These are phyloP conservation scores for Beauveria sp. DNA, from an alignment of 2,329 filamentous ascomycete genomes.

Conservation along the genomic window DNA sequence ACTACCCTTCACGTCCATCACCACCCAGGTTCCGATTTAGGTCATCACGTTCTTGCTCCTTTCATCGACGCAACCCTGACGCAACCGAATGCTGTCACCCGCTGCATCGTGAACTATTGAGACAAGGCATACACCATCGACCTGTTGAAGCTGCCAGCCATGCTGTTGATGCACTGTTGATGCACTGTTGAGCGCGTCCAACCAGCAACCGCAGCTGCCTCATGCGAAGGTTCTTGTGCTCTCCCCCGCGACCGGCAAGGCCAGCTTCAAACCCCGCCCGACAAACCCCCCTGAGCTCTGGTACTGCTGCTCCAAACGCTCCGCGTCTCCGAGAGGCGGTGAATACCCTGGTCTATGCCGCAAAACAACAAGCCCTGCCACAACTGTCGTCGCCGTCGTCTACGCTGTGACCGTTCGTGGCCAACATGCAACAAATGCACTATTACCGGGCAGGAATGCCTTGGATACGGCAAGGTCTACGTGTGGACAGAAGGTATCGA, in stretches of 20 bases:
- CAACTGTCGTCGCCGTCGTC: slow-evolving; percentile 53
- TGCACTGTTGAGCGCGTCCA: slow-evolving; percentile 5
- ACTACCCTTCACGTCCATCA: background rate
- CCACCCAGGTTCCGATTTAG: background rate
- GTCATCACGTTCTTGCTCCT: background rate
- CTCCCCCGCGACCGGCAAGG: background rate
- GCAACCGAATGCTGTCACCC: background rate
- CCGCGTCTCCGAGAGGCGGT: background rate
- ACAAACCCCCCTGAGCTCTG: background rate
- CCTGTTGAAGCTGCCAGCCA: background rate
- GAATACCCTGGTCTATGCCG: slow-evolving; percentile 17
- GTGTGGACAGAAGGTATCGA: slow-evolving; percentile 51
- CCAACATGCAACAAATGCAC: slow-evolving; percentile 54
- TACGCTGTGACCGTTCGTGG: slow-evolving; percentile 54
- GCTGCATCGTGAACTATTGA: background rate
- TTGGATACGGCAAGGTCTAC: slow-evolving; percentile 54
- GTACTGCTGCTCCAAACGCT: background rate
- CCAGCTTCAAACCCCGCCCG: background rate
- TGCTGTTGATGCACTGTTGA: slow-evolving; percentile 10
- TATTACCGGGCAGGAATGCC: slow-evolving; percentile 47
- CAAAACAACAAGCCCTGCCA: slow-evolving; percentile 44
- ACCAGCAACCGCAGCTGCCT: slow-evolving; percentile 3
- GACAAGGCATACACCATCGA: background rate
- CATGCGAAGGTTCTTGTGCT: background rate
- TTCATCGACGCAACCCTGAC: slow-evolving; percentile 8